Evolutionary conservation across 2,329 filamentous ascomycete genomes (phyloP), one percentile per base, ranked within the genome.

Genomic region (Coleophoma cylindrospora): DNA sequence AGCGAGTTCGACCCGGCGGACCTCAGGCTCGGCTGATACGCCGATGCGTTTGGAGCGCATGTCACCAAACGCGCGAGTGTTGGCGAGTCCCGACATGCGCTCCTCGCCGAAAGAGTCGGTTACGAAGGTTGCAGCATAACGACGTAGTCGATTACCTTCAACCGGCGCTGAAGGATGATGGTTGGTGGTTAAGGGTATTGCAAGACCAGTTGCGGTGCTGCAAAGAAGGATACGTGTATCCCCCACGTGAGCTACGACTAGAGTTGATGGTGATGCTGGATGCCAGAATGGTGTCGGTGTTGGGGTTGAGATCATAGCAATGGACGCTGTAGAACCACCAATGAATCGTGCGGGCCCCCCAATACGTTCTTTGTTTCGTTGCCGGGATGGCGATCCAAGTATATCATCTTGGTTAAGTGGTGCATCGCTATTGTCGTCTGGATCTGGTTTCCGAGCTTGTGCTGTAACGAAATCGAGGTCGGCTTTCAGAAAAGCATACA

Each of bases 51-150:
- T 99, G 50, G 84, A 89, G 34, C 80, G 80, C 70, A 96, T 90
- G 71, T 99, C 94, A 22, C 94, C 94, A 65, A 99, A 97, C 4
- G 94, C 80, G 32, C 94, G 87, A 33, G 89, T 95, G 70, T 99
- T 99, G 59, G 94, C 94, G 0, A 99, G 78, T 0, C 94, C 92
- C 13, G 85, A 85, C 68, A 99, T 94, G 59, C 94, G 90, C 70
- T 97, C 91, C 70, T 99, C 94, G 64, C 94, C 94, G 67, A 99
- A 99, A 34, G 89, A 95, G 70, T 99, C 94, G 0, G 92, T 94
- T 15, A 96, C 86, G 65, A 97, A 92, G 3, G 86, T 86, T 32
- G 87, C 82, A 1, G 91, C 88, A 65, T 91, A 97, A 45, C 91
- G 85, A 41, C 91, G 86, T 21, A 99, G 78, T 8, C 94, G 83